Percentiles rank a stretch among this genome's conserved stretches.
phyloP scores from a whole-genome alignment of 1,284 basidiomycete genomes.

The Malassezia caprae region DNA sequence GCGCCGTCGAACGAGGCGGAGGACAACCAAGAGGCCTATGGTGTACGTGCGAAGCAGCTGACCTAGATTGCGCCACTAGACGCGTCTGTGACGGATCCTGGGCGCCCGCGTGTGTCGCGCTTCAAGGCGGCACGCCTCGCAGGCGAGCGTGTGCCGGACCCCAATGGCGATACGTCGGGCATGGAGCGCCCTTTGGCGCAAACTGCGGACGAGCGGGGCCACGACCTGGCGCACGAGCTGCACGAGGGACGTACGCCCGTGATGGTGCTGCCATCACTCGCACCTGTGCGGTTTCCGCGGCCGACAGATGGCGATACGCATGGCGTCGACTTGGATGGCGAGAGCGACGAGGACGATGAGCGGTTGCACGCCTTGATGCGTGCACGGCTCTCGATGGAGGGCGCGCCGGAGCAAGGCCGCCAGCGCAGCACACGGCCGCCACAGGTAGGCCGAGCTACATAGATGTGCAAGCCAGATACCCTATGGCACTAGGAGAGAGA shows the following conservation, averaged over 20 bases:
- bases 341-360: slow-evolving; percentile 34
- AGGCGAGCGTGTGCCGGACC: slow-evolving; percentile 9
- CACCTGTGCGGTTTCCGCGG: slow-evolving; percentile 20
- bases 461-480: background rate
- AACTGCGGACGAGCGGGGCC: background rate
- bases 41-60: background rate
- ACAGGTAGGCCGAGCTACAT: background rate
- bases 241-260: slow-evolving; percentile 2
- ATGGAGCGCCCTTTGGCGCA: background rate
- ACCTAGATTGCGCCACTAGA: slow-evolving; percentile 23
- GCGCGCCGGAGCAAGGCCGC: background rate
- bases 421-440: background rate
- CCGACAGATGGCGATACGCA: background rate
- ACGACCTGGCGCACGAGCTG: background rate
- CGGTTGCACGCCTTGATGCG: slow-evolving; percentile 30
- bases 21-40: slow-evolving; percentile 9
- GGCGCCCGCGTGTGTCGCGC: slow-evolving; percentile 22
- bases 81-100: slow-evolving; percentile 22
- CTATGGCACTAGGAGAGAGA: slow-evolving; percentile 5
- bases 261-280: slow-evolving; percentile 15
- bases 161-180: background rate
- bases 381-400: slow-evolving; percentile 21
- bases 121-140: slow-evolving; percentile 26
- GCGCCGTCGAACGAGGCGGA: background rate
- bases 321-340: slow-evolving; percentile 24